Evolutionary conservation across 805 yeast species (phyloP), one percentile per base, ranked within the genome.

Genomic region (Priceomyces medius): DNA sequence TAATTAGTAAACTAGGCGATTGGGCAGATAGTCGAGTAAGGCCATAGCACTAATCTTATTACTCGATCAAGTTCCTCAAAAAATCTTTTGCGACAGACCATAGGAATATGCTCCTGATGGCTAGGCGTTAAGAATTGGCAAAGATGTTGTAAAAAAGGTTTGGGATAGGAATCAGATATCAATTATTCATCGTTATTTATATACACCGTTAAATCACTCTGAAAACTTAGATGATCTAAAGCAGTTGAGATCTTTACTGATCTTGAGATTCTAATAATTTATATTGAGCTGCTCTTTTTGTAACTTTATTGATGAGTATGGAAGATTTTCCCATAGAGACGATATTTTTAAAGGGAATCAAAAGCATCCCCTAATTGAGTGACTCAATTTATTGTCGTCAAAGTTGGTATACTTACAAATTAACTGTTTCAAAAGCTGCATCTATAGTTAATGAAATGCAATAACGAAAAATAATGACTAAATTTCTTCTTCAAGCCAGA

Each of bases 401-500:
- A n/a, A n/a, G n/a, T n/a, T n/a, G n/a, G n/a, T n/a, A n/a, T n/a
- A n/a, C n/a, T n/a, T n/a, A n/a, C n/a, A n/a, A n/a, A n/a, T n/a
- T n/a, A n/a, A n/a, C n/a, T n/a, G n/a, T n/a, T n/a, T n/a, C n/a
- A n/a, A n/a, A n/a, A n/a, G n/a, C n/a, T n/a, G n/a, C n/a, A n/a
- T n/a, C n/a, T n/a, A n/a, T n/a, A n/a, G n/a, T n/a, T n/a, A n/a
- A n/a, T n/a, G n/a, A n/a, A n/a, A n/a, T n/a, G n/a, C n/a, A n/a
- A n/a, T n/a, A n/a, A n/a, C n/a, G n/a, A n/a, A n/a, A n/a, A 3
- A 45, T n/a, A n/a, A n/a, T n/a, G n/a, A n/a, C n/a, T n/a, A n/a
- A n/a, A n/a, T n/a, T n/a, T 26, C 29, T n/a, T 26, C 51, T 39
- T 62, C 66, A 7, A 41, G 24, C 68, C 66, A 67, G 20, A 53